A percentile compares a stretch with the other conserved stretches of the same genome.
Conservation (phyloP, 345 rosid genomes). For the Moricandia arvensis region DNA sequence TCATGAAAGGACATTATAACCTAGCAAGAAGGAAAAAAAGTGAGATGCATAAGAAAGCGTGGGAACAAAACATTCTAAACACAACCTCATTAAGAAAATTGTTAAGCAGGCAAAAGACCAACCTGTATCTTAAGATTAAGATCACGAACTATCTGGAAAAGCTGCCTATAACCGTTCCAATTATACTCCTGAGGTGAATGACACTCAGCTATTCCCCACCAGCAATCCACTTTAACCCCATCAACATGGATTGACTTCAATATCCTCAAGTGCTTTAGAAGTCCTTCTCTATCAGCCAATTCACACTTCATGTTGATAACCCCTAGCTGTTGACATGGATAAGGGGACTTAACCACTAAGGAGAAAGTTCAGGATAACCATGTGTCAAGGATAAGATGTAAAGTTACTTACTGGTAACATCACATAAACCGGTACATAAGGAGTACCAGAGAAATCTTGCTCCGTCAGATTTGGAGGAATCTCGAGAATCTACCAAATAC, state of each 20-base stretch:
- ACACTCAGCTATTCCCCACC: slow-evolving; percentile 99
- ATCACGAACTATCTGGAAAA: slow-evolving; percentile 76
- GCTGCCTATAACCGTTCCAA: slow-evolving; percentile 89
- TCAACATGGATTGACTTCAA: slow-evolving; percentile 79
- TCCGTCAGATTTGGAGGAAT: slow-evolving; percentile 58
- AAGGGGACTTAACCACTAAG: slow-evolving; percentile 6
- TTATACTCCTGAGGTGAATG: slow-evolving; percentile 83
- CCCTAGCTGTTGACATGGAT: slow-evolving; percentile 62
- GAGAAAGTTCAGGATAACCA: background rate
- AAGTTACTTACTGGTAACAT: slow-evolving; percentile 82
- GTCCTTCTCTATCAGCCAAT: slow-evolving; percentile 78
- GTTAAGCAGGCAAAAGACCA: slow-evolving; percentile 28
- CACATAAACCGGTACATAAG: slow-evolving; percentile 86
- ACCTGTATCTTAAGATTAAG: slow-evolving; percentile 90
- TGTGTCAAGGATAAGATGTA: background rate
- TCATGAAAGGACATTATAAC: slow-evolving; percentile 97
- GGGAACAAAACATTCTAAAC: no score
- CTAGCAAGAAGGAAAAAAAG: slow-evolving; percentile 41
- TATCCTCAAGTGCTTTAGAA: slow-evolving; percentile 71
- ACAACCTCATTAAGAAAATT: no score
- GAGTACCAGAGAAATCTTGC: slow-evolving; percentile 80
- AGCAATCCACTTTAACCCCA: slow-evolving; percentile 91
- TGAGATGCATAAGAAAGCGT: slow-evolving; percentile 10
- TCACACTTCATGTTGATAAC: slow-evolving; percentile 92
- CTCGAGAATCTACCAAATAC: slow-evolving; percentile 49